Conservation (phyloP, 768 basidiomycete species). For the Mycena belliarum region DNA sequence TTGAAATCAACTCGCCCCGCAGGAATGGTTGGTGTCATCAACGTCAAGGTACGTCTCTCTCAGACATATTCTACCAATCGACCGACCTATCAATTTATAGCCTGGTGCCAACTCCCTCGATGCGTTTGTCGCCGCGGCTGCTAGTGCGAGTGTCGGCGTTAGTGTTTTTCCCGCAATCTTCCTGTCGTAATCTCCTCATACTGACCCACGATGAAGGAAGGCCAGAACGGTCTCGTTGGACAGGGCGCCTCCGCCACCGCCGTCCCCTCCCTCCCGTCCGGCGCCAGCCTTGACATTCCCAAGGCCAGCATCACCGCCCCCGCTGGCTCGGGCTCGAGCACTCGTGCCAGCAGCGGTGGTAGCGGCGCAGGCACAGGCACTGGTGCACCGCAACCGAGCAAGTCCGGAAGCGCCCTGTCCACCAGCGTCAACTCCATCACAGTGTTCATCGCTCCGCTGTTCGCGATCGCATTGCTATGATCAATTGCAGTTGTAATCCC, state of each 20-base stretch:
- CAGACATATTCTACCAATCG: too few species aligned
- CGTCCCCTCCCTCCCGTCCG: background rate
- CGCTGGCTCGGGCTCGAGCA: too few species aligned
- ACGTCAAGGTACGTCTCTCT: too few species aligned
- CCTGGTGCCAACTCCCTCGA: background rate
- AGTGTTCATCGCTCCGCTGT: background rate
- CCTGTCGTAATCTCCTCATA: too few species aligned
- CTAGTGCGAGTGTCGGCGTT: background rate
- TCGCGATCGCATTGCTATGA: conserved; percentile 4
- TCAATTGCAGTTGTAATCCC: too few species aligned
- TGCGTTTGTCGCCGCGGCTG: background rate
- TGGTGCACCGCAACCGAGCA: background rate
- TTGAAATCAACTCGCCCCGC: too few species aligned
- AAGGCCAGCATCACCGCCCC: too few species aligned
- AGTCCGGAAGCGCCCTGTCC: background rate
- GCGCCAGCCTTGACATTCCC: too few species aligned
- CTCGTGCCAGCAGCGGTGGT: too few species aligned
- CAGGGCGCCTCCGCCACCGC: conserved; percentile 1
- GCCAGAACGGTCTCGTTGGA: background rate
- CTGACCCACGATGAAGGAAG: too few species aligned
- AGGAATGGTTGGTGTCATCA: conserved; percentile 13
- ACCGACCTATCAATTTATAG: too few species aligned
- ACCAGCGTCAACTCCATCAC: background rate
- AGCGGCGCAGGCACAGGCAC: too few species aligned
- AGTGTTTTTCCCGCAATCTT: background rate